phyloP scores from a whole-genome alignment of 2,329 filamentous ascomycete genomes.

The Cladosporium sp. region DNA sequence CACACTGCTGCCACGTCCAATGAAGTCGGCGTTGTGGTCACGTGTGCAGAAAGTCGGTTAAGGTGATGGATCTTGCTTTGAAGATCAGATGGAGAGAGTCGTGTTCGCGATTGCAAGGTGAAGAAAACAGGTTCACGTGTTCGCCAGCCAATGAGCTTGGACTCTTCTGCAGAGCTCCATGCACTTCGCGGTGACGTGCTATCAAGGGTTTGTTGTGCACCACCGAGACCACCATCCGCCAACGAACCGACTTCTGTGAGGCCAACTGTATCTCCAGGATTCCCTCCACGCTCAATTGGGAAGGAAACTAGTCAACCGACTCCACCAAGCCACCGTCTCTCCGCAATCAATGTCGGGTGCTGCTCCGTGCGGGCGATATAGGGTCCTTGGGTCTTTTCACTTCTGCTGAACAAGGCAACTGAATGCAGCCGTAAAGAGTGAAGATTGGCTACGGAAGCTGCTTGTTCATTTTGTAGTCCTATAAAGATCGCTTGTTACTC shows the following conservation, averaged over 20 bases:
- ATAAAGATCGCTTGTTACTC: background rate
- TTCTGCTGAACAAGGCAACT: background rate
- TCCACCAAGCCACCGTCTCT: constrained; percentile 16
- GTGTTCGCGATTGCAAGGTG: constrained; percentile 3
- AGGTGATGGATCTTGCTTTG: background rate
- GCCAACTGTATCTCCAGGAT: constrained; percentile 22
- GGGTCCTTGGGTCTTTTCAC: background rate
- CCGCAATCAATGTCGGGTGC: constrained; percentile 11
- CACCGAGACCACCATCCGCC: background rate
- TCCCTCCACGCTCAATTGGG: constrained; percentile 16
- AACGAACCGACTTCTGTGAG: constrained; percentile 4
- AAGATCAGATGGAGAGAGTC: constrained; percentile 6
- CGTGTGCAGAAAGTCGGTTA: background rate
- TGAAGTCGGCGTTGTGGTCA: background rate
- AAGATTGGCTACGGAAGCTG: background rate
- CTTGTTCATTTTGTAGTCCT: background rate
- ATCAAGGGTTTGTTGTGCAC: background rate
- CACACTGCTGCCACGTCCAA: background rate
- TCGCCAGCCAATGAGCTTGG: constrained; percentile 18
- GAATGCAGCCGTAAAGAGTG: background rate
- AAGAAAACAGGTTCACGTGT: constrained; percentile 15
- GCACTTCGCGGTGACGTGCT: constrained; percentile 21
- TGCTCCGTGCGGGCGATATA: constrained; percentile 10
- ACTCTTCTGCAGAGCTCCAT: constrained; percentile 12
- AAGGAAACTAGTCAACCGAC: constrained; percentile 15